A percentile compares a stretch with the other conserved stretches of the same genome.
phyloP scores from a whole-genome alignment of 345 rosid genomes.

The Corymbia maculata region DNA sequence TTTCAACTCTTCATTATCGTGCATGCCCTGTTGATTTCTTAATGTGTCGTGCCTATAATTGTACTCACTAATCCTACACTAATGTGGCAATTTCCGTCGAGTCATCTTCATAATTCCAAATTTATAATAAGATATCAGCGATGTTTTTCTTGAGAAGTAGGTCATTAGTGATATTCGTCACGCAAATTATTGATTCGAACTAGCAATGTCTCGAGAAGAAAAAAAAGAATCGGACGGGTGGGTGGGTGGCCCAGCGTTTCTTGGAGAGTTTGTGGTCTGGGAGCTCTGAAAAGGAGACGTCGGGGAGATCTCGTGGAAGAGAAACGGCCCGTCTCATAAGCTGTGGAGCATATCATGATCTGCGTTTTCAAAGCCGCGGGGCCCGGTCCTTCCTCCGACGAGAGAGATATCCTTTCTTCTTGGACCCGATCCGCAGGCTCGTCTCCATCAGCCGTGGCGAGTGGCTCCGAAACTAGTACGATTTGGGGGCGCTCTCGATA shows the following conservation, averaged over 20 bases:
- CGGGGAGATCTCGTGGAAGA: neutral
- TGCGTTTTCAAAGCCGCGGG: neutral
- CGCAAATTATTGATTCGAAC: neutral
- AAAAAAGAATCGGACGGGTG: neutral
- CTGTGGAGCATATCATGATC: neutral
- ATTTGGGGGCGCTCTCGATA: neutral
- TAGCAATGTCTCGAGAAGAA: neutral
- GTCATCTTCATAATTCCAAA: neutral
- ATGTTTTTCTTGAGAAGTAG: neutral
- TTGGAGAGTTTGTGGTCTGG: neutral
- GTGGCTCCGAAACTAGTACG: neutral
- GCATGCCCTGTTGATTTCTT: neutral
- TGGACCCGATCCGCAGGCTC: neutral
- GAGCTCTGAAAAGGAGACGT: neutral
- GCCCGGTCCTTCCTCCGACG: too few relatives aligned
- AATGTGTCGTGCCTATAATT: neutral
- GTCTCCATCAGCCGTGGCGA: neutral
- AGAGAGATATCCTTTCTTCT: neutral
- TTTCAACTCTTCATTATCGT: accelerated
- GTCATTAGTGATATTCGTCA: neutral
- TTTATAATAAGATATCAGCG: too few relatives aligned
- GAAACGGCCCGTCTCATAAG: neutral
- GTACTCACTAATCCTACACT: accelerated
- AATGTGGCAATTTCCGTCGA: neutral
- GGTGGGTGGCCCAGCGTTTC: neutral